Percentiles rank a stretch among this genome's conserved stretches.
Evolutionary conservation across 768 basidiomycete genomes (phyloP).

Genomic region (Suillus luteus): DNA sequence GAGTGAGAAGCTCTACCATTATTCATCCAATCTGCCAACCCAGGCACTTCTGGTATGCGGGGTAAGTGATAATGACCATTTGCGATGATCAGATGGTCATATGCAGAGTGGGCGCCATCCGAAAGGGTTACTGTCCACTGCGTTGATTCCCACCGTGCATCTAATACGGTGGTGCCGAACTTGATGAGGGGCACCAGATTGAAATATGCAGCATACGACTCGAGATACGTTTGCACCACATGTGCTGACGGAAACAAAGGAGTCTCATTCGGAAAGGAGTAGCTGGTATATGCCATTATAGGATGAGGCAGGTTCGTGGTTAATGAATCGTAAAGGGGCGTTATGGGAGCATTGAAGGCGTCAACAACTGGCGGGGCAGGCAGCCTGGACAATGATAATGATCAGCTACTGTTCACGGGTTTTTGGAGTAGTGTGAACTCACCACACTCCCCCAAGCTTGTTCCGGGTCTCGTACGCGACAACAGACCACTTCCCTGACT

Average conservation of each 20-base stretch:
- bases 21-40: slow-evolving; percentile 59
- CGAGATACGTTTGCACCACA: slow-evolving; percentile 67
- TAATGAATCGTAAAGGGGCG: slow-evolving; percentile 77
- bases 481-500: slow-evolving; percentile 62
- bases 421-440: slow-evolving; percentile 21
- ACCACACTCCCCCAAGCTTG: slow-evolving; percentile 80
- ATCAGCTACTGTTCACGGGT: neutral
- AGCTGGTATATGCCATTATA: slow-evolving; percentile 67
- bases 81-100: slow-evolving; percentile 71
- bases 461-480: slow-evolving; percentile 65
- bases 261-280: slow-evolving; percentile 70
- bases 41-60: slow-evolving; percentile 59
- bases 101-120: slow-evolving; percentile 39
- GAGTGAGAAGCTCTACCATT: slow-evolving; percentile 61
- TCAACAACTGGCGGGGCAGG: slow-evolving; percentile 52
- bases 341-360: slow-evolving; percentile 46
- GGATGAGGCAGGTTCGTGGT: slow-evolving; percentile 85
- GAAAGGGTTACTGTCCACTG: slow-evolving; percentile 55
- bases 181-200: slow-evolving; percentile 60
- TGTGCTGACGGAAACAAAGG: slow-evolving; percentile 66
- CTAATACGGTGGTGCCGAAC: slow-evolving; percentile 58
- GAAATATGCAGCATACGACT: slow-evolving; percentile 64
- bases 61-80: slow-evolving; percentile 78
- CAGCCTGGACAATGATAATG: slow-evolving; percentile 42
- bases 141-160: slow-evolving; percentile 40